Evolutionary conservation across 331 rosid genomes (phyloP), one percentile per base, ranked within the genome.

Genomic region (Malus hybrid): DNA sequence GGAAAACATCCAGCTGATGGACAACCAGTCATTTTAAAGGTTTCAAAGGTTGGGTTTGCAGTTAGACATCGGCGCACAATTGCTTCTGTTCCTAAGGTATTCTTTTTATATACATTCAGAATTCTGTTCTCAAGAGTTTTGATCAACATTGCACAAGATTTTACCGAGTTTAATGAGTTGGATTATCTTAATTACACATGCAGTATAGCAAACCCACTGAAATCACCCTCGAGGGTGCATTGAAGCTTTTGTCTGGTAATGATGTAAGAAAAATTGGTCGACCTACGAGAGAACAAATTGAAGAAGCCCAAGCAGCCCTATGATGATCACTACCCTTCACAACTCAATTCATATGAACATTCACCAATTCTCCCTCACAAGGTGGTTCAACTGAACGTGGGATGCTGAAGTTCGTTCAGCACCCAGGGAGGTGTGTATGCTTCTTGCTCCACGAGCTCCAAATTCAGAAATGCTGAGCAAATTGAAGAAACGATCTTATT

Each of bases 1-100:
- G 99, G 99, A 60, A 68, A 82, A 30, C 99, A 95, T 86, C 99
- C 99, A 4, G 75, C 69, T 65, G 97, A 90, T 84, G 97, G 96
- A 69, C 88, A 75, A 44, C 97, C 96, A 24, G 86, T 95, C 81
- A 64, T 85, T 16, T 53, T 95, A 73, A 90, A 82, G 88, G 80
- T 89, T 65, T 83, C 87, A 32, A 85, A 68, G 84, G 57, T 26
- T 66, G 99, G 99, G 71, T 85, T 87, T 79, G 44, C 80, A 7
- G 78, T 95, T 79, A 84, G 79, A 83, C 91, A 92, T 83, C 83
- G 97, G 30, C 83, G 82, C 30, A 73, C 85, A 53, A 81, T 70
- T 46, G 93, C 89, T 70, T 14, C 90, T 34, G 78, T 90, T 66
- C 92, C 91, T 0, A 90, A 95, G 67, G 67, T 63, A 28, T 60